Conservation (phyloP, 192 early-diverging fungal genomes). For the Phycomyces blakesleeanus region DNA sequence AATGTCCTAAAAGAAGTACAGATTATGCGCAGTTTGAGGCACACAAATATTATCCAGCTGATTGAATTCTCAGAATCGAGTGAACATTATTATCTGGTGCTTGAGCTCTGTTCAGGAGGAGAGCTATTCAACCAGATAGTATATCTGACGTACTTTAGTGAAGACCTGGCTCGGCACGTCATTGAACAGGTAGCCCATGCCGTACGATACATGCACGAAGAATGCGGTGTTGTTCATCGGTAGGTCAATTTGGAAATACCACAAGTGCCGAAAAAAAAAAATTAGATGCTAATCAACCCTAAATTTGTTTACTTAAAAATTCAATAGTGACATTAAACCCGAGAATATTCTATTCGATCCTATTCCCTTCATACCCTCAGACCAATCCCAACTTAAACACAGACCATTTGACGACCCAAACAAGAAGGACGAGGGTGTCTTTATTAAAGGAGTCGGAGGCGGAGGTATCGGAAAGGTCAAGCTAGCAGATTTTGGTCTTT, state of each 20-base stretch:
- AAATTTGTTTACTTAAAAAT: too few species aligned
- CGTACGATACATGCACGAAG: constrained; percentile 79
- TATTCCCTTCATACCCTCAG: constrained; percentile 61
- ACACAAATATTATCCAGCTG: constrained; percentile 74
- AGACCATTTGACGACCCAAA: constrained; percentile 49
- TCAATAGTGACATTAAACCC: constrained; percentile 82
- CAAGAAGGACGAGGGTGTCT: constrained; percentile 73
- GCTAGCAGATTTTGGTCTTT: constrained; percentile 88
- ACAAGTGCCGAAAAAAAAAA: background rate
- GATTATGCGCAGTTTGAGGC: constrained; percentile 75
- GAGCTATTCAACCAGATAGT: constrained; percentile 89
- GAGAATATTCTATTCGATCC: constrained; percentile 83
- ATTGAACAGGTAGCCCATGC: constrained; percentile 83
- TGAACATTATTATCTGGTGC: constrained; percentile 70
- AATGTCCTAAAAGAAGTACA: constrained; percentile 85
- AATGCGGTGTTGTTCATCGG: constrained; percentile 72
- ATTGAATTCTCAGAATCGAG: constrained; percentile 72
- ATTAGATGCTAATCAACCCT: constrained; percentile 20
- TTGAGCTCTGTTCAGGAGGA: constrained; percentile 82
- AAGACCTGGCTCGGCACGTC: constrained; percentile 73
- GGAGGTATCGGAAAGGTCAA: constrained; percentile 82
- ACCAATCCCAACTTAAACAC: constrained; percentile 24
- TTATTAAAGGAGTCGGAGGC: constrained; percentile 68
- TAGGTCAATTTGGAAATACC: constrained; percentile 10
- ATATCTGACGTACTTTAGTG: constrained; percentile 76